Conservation (phyloP, 2,329 filamentous ascomycete genomes). For the Nemania abortiva region DNA sequence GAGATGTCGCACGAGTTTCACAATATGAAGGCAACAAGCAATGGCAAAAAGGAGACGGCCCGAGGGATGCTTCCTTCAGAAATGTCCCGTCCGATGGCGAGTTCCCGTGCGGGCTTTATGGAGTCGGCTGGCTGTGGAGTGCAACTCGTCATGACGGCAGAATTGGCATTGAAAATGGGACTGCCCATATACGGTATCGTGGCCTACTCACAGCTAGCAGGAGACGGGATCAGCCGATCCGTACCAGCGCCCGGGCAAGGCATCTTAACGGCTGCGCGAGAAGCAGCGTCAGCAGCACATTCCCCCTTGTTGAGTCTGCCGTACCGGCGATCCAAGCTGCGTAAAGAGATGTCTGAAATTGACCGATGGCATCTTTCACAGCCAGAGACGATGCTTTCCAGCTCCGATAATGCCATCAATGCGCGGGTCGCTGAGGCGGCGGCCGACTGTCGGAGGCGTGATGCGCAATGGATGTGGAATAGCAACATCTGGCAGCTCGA, state of each 20-base stretch:
- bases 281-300: constrained; percentile 87
- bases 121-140: constrained; percentile 98
- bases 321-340: constrained; percentile 93
- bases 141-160: constrained; percentile 97
- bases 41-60: constrained; percentile 74
- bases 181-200: constrained; percentile 98
- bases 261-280: constrained; percentile 94
- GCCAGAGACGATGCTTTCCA: constrained; percentile 34
- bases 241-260: constrained; percentile 96
- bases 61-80: constrained; percentile 94
- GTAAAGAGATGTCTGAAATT: constrained; percentile 92
- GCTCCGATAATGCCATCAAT: constrained; percentile 64
- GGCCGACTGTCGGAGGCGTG: constrained; percentile 88
- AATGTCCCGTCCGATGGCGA: constrained; percentile 98
- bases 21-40: constrained; percentile 99
- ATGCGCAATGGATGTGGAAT: constrained; percentile 89
- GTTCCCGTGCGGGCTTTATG: constrained; percentile 98
- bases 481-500: constrained; percentile 99
- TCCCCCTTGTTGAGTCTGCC: constrained; percentile 97
- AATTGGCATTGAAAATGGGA: constrained; percentile 96
- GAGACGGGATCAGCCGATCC: constrained; percentile 98
- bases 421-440: constrained; percentile 82
- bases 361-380: constrained; percentile 97
- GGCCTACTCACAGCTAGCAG: constrained; percentile 92
- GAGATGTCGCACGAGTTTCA: constrained; percentile 99